These are phyloP conservation scores for Lachancea meyersii DNA, from an alignment of 805 yeast species.

Conservation along the genomic window DNA sequence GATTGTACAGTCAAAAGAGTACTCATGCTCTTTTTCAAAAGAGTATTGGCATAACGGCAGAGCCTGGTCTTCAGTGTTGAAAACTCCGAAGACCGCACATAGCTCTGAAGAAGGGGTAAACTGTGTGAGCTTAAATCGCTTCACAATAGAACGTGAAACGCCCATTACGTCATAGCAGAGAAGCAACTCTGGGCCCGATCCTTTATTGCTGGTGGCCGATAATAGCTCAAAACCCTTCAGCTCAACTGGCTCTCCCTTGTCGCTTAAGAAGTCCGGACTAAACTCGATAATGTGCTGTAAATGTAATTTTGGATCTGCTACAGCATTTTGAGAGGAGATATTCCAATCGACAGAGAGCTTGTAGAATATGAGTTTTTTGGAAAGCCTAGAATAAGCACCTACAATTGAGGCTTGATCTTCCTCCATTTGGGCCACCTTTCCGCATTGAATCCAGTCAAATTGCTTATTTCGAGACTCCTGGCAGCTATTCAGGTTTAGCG, in stretches of 20 bases:
- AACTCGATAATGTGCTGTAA: slow-evolving; percentile 24
- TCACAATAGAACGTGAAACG: slow-evolving; percentile 21
- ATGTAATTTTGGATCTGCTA: slow-evolving; percentile 30
- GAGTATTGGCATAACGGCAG: slow-evolving; percentile 9
- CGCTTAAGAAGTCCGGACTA: slow-evolving; percentile 20
- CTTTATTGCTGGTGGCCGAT: slow-evolving; percentile 27
- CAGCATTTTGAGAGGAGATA: slow-evolving; percentile 18
- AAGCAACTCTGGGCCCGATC: slow-evolving; percentile 26
- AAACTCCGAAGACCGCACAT: slow-evolving; percentile 9
- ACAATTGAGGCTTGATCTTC: slow-evolving; percentile 30
- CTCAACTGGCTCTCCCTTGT: slow-evolving; percentile 20
- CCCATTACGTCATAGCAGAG: slow-evolving; percentile 22
- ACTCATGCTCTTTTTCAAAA: slow-evolving; percentile 6
- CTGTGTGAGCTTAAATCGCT: slow-evolving; percentile 21
- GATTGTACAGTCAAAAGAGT: slow-evolving; percentile 1
- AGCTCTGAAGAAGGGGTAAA: slow-evolving; percentile 21
- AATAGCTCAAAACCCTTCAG: slow-evolving; percentile 22
- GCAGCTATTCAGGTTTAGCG: slow-evolving; percentile 23
- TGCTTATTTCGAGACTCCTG: slow-evolving; percentile 24
- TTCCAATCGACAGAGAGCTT: slow-evolving; percentile 32
- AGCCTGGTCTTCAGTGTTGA: slow-evolving; percentile 13
- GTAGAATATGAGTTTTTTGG: slow-evolving; percentile 26
- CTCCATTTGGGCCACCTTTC: slow-evolving; percentile 29
- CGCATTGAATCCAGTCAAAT: slow-evolving; percentile 29
- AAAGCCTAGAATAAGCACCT: slow-evolving; percentile 24